Conservation (phyloP, 768 basidiomycete genomes). For the Boletus pseudo-olivaceus region DNA sequence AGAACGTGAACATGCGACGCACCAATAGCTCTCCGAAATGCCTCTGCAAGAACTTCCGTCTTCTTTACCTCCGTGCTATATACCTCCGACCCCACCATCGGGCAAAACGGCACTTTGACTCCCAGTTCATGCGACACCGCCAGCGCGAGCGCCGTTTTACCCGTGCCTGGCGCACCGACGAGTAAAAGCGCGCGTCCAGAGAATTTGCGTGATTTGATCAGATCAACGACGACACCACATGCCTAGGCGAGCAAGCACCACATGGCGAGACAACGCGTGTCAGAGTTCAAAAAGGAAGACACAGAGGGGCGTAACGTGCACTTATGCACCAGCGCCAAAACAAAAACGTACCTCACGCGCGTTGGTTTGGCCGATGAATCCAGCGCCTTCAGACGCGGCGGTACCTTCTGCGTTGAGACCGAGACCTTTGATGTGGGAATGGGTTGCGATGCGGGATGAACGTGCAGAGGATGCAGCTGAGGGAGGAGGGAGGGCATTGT, state of each 20-base stretch:
- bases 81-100: conserved; percentile 98
- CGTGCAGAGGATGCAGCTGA: conserved; percentile 57
- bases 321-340: neutral
- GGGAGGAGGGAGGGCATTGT: conserved; percentile 72
- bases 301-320: neutral
- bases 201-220: conserved; percentile 89
- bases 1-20: conserved; percentile 29
- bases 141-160: conserved; percentile 96
- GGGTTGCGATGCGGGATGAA: conserved; percentile 80
- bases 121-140: conserved; percentile 95
- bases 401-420: conserved; percentile 83
- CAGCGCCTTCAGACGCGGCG: conserved; percentile 68
- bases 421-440: conserved; percentile 96
- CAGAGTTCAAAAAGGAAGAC: neutral
- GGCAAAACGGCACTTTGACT: conserved; percentile 93
- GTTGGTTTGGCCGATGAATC: conserved; percentile 86
- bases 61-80: conserved; percentile 98
- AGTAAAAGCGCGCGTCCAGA: conserved; percentile 89
- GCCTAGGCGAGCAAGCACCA: conserved; percentile 47
- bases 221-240: conserved; percentile 86
- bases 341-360: conserved; percentile 74
- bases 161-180: conserved; percentile 95
- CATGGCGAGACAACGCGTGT: neutral
- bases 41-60: conserved; percentile 95
- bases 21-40: conserved; percentile 95